These are phyloP conservation scores for Pythium sukuiense DNA, from an alignment of 352 stramenopile genomes.

Conservation along the genomic window DNA sequence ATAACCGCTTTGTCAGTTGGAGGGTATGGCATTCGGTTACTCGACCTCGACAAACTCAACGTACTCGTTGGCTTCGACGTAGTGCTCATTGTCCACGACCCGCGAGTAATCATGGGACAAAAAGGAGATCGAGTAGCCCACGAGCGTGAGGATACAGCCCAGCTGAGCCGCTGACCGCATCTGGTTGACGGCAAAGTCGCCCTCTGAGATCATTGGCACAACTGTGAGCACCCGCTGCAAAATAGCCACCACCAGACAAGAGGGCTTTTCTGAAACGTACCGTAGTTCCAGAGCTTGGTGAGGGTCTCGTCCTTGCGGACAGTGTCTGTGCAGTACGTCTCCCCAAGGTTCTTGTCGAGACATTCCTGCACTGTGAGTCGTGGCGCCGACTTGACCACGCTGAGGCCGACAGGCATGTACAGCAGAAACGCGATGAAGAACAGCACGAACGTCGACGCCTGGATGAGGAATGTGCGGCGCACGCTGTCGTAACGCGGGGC, in stretches of 20 bases:
- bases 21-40: background rate
- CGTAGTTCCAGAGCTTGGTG: slow-evolving; percentile 74
- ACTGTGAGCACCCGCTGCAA: background rate
- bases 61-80: background rate
- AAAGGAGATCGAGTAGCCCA: slow-evolving; percentile 72
- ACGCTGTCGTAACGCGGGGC: slow-evolving; percentile 30
- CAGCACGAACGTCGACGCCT: slow-evolving; percentile 41
- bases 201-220: slow-evolving; percentile 30
- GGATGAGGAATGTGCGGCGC: slow-evolving; percentile 41
- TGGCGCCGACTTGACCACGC: slow-evolving; percentile 40
- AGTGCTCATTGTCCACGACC: slow-evolving; percentile 14
- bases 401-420: slow-evolving; percentile 66
- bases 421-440: slow-evolving; percentile 73
- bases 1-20: background rate
- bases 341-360: slow-evolving; percentile 48
- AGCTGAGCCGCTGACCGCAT: slow-evolving; percentile 66
- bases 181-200: slow-evolving; percentile 51
- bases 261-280: slow-evolving; percentile 26
- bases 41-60: background rate
- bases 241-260: background rate
- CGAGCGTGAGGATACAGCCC: slow-evolving; percentile 66
- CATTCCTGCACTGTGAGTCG: slow-evolving; percentile 56
- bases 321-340: slow-evolving; percentile 59
- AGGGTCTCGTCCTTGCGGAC: slow-evolving; percentile 56
- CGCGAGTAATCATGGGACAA: slow-evolving; percentile 53